These are phyloP conservation scores for Thermomucor indicae-seudaticae DNA, from an alignment of 371 early-diverging fungal genomes.

Conservation along the genomic window DNA sequence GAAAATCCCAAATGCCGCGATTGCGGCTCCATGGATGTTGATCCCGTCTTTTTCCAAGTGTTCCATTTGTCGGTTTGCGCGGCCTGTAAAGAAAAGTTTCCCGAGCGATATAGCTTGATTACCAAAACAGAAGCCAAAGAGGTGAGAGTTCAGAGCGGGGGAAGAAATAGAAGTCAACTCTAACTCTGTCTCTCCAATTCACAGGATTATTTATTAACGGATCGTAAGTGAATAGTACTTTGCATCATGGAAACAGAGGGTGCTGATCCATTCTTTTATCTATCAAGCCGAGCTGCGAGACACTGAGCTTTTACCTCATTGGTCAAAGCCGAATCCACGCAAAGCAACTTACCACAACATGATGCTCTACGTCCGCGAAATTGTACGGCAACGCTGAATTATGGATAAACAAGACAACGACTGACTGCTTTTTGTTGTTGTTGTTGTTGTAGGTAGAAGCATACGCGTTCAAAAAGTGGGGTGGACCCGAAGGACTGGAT, in stretches of 20 bases:
- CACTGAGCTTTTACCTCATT: constrained; percentile 68
- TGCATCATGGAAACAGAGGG: background rate
- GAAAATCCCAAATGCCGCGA: constrained; percentile 71
- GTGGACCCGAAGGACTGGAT: constrained; percentile 81
- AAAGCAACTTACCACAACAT: constrained; percentile 95
- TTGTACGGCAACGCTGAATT: constrained; percentile 37
- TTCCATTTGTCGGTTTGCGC: constrained; percentile 74
- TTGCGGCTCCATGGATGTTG: constrained; percentile 77
- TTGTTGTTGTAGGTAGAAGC: constrained; percentile 64
- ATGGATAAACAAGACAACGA: background rate
- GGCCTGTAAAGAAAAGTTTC: constrained; percentile 64
- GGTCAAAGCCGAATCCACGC: constrained; percentile 92
- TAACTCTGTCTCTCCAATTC: background rate
- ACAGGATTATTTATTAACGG: constrained; percentile 87
- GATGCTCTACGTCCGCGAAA: constrained; percentile 86
- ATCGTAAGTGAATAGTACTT: constrained; percentile 48
- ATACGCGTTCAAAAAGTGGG: constrained; percentile 94
- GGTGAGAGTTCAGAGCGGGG: constrained; percentile 13
- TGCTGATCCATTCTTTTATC: background rate
- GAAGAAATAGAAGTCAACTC: background rate
- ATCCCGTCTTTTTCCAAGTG: constrained; percentile 63
- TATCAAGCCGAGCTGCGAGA: constrained; percentile 77
- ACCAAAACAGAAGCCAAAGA: constrained; percentile 93
- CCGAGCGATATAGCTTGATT: constrained; percentile 85
- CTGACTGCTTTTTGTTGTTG: background rate